These are phyloP conservation scores for Fusarium metavorans DNA, from an alignment of 2,329 filamentous ascomycete genomes.

Conservation along the genomic window DNA sequence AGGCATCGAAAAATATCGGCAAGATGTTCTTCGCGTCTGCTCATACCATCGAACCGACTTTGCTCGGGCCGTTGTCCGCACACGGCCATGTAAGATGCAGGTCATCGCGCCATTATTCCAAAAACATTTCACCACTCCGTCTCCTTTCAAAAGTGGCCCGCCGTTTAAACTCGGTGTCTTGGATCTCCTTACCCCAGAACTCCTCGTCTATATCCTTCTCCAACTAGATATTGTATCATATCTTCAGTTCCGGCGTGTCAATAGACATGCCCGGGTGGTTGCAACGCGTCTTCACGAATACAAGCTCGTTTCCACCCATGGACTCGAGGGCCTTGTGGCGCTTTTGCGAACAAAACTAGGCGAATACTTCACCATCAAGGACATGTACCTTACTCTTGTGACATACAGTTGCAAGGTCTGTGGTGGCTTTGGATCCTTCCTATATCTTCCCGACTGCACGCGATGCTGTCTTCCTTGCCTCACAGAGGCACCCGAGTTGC, in stretches of 20 bases:
- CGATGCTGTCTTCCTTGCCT: constrained; percentile 29
- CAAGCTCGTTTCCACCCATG: not conserved
- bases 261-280: not conserved
- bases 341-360: not conserved
- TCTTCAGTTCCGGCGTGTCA: constrained; percentile 1
- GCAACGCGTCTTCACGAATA: not conserved
- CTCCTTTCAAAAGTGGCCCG: not conserved
- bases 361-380: fast-evolving
- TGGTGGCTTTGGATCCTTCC: not conserved
- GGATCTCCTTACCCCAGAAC: not conserved
- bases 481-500: not conserved
- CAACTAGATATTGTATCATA: constrained; percentile 9
- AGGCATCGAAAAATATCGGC: not conserved
- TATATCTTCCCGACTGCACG: constrained; percentile 3
- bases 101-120: not conserved
- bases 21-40: not conserved
- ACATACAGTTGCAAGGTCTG: not conserved
- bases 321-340: not conserved
- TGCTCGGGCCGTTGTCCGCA: not conserved
- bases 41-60: constrained; percentile 14
- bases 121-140: not conserved
- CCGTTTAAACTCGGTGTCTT: not conserved
- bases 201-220: not conserved
- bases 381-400: not conserved
- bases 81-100: constrained; percentile 1